Base-by-base conservation (phyloP, 192 early-diverging fungal genomes). In the Backusella sp. region DNA sequence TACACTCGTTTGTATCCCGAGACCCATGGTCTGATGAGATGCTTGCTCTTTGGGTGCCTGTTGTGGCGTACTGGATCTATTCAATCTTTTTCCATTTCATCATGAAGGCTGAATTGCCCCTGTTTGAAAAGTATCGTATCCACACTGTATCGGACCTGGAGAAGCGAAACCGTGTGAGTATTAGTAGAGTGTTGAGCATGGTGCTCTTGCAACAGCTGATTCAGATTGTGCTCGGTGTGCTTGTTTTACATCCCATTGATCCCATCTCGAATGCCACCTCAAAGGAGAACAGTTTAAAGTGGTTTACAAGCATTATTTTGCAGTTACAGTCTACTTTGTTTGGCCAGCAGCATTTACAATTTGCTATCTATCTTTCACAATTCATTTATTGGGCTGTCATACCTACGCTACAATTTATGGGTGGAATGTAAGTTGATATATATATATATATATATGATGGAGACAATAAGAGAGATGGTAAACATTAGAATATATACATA, bases 91-190 rank as follows among this genome's bases (percentile, higher is more conserved):
- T 90, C 49, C 90, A 89, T 79, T 79, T 88, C 66, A 78, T 94
- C 59, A 91, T 91, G 12, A 76, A 80, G 69, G 75, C 86, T 15
- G 80, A 91, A 65, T 76, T 89, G 19, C 85, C 90, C 12, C 85
- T 84, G 59, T 81, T 93, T 59, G 93, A 94, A 76, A 80, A 90
- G 75, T 92, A 94, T 76, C 82, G 92, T 35, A 88, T 94, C 80
- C 82, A 92, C 77, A 73, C 86, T 76, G 81, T 90, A 73, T 76
- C 84, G 42, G 81, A 86, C 42, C 49, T 81, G 83, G 78, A 88
- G 56, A 87, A 79, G 37, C 80, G 82, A 26, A 94, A 94, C 77
- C 85, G 86, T 74, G 90, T 94, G 26, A 89, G 91, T 11, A 76
- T 91, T 14, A 21, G 70, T 21, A 82, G 92, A 39, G 93, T 94